A percentile compares a stretch with the other conserved stretches of the same genome.
These are phyloP conservation scores for Zygosaccharomyces lentus DNA, from an alignment of 805 yeast species.

Conservation along the genomic window DNA sequence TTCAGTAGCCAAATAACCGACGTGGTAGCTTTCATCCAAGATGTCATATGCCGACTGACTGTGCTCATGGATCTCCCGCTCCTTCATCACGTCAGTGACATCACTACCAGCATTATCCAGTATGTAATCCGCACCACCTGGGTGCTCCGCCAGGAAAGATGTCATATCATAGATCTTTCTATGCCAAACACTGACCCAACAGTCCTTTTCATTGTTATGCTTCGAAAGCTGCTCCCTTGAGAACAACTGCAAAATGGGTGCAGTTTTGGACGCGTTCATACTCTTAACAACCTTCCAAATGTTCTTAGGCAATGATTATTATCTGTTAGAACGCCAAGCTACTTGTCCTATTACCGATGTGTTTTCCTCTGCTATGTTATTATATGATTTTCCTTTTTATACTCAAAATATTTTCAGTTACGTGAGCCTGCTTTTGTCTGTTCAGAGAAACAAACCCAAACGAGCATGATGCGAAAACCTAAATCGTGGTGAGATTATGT, in stretches of 20 bases:
- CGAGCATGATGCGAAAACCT: neutral
- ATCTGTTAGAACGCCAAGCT: neutral
- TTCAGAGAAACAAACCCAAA: neutral
- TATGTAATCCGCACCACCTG: constrained; percentile 73
- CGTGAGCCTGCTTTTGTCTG: neutral
- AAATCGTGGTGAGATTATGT: constrained; percentile 1
- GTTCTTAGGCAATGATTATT: constrained; percentile 1
- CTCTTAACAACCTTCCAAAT: constrained; percentile 3
- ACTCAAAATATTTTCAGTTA: neutral
- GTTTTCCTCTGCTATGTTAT: neutral
- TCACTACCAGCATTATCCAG: constrained; percentile 75
- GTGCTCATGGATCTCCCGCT: constrained; percentile 62
- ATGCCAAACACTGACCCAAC: constrained; percentile 78
- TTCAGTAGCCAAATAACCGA: constrained; percentile 78
- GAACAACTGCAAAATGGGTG: constrained; percentile 52
- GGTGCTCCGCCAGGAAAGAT: constrained; percentile 43
- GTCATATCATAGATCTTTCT: constrained; percentile 85
- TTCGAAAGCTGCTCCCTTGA: constrained; percentile 48
- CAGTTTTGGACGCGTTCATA: neutral
- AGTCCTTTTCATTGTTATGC: constrained; percentile 51
- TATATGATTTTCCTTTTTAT: neutral
- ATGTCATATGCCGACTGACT: constrained; percentile 83
- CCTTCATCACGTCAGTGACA: constrained; percentile 56
- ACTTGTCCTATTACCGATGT: neutral
- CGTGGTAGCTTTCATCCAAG: constrained; percentile 71